Conservation (phyloP, 129 eudicot genomes). For the Flaveria ramosissima region DNA sequence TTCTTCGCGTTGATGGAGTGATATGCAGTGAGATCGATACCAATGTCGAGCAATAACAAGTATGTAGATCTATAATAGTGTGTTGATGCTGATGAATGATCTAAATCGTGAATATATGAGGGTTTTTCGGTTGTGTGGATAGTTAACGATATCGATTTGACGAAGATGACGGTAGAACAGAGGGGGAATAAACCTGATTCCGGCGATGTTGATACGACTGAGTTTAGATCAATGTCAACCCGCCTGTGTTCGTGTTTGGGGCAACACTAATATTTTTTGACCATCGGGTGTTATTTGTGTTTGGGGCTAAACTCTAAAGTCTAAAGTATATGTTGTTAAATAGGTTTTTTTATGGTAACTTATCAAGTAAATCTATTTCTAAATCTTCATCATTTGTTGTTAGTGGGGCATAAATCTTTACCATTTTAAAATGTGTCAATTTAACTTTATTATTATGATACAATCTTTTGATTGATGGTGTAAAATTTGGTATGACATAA, state of each 20-base stretch:
- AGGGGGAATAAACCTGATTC: slow-evolving; percentile 28
- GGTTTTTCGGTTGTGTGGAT: slow-evolving; percentile 26
- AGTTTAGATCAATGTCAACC: slow-evolving; percentile 41
- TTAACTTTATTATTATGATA: no score
- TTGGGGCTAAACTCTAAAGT: no score
- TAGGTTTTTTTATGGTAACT: no score
- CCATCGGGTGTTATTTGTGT: slow-evolving; percentile 12
- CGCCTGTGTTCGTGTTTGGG: slow-evolving; percentile 22
- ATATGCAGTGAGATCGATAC: slow-evolving; percentile 29
- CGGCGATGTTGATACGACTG: slow-evolving; percentile 45
- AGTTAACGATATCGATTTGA: slow-evolving; percentile 23
- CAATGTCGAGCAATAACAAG: slow-evolving; percentile 32
- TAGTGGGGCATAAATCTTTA: no score
- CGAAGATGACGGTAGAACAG: slow-evolving; percentile 31
- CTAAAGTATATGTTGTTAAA: no score
- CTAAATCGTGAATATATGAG: slow-evolving; percentile 17
- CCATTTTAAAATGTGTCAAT: no score
- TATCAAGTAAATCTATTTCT: no score
- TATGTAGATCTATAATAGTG: slow-evolving; percentile 34
- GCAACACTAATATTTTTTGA: background rate
- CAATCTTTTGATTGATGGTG: no score
- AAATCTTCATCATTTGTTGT: no score
- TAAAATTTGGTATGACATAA: no score
- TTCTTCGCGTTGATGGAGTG: slow-evolving; percentile 24
- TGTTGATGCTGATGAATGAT: slow-evolving; percentile 12